phyloP scores from a whole-genome alignment of 805 yeast genomes.

The Blastobotrys chiropterorum region DNA sequence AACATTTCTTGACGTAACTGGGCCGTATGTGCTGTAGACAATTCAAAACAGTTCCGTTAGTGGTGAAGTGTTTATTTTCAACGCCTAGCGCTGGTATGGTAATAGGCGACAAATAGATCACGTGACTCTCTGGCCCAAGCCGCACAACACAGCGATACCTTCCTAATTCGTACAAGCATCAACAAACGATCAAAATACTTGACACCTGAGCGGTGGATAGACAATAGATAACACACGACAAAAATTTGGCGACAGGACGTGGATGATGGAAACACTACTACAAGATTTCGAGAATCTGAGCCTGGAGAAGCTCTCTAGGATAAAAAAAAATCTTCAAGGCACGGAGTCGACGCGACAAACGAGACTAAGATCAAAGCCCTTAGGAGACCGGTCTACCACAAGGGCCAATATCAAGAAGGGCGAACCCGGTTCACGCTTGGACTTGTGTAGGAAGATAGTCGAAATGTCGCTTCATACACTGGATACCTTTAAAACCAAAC shows the following conservation, averaged over 20 bases:
- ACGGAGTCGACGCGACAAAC: background rate
- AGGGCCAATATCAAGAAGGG: background rate
- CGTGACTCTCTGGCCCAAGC: background rate
- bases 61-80: too few species aligned
- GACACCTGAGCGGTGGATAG: background rate
- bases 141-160: background rate
- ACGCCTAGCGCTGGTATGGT: conserved; percentile 1
- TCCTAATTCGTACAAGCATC: background rate
- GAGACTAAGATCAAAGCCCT: conserved; percentile 2
- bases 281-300: conserved; percentile 1
- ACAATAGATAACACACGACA: background rate
- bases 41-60: too few species aligned
- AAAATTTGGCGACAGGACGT: background rate
- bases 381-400: background rate
- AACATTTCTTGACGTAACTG: too few species aligned
- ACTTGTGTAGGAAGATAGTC: conserved; percentile 2
- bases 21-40: too few species aligned
- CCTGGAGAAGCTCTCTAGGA: conserved; percentile 3
- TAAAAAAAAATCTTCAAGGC: background rate
- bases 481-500: conserved; percentile 1
- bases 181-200: background rate
- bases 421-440: background rate
- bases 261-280: background rate
- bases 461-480: background rate
- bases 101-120: too few species aligned